Evolutionary conservation across 73 alveolate genomes (phyloP), one percentile per base, ranked within the genome.

Genomic region (Paramecium pentaurelia): DNA sequence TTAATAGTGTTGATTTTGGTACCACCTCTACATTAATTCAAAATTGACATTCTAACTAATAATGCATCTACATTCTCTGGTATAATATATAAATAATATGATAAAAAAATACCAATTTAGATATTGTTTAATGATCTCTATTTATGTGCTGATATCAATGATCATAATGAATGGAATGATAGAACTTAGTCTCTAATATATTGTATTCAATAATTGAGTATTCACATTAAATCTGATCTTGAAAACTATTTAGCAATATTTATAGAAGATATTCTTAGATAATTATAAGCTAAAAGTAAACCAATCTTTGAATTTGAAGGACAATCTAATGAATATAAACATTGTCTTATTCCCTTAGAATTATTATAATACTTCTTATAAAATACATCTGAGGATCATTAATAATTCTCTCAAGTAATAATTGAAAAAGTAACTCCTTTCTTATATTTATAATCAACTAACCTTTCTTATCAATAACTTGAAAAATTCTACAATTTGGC

Each of bases 1-100:
- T 38, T 89, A 1, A 68, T 89, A 5, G 64, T 59, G 20, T 54
- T 71, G 25, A 38, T 89, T 16, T 47, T 89, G 25, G 77, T 45
- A 49, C 94, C 92, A 45, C 94, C 94, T 14, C 54, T 89, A 8
- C 92, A 77, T 70, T 32, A 77, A 71, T 89, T 49, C 40, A 49
- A 71, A 28, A 89, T 89, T 44, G 94, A 89, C 12, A 83, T 89
- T 11, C 44, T 89, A 6, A 89, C 94, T 11, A 89, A 70, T 36
- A 89, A 89, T 83, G 86, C 94, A 2, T 45, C 58, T 9, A 73
- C 88, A 22, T 60, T 89, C 58, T 60, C 89, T 28, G 28, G 58
- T 51, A 77, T 89, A 2, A 83, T 64, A 2, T 89, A 89, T 45
- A 89, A 89, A 32, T 18, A 80, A 25, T 80, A 20, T 49, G 73